Evolutionary conservation across 2,329 filamentous ascomycete genomes (phyloP).

Genomic region (Apiospora malaysiana): DNA sequence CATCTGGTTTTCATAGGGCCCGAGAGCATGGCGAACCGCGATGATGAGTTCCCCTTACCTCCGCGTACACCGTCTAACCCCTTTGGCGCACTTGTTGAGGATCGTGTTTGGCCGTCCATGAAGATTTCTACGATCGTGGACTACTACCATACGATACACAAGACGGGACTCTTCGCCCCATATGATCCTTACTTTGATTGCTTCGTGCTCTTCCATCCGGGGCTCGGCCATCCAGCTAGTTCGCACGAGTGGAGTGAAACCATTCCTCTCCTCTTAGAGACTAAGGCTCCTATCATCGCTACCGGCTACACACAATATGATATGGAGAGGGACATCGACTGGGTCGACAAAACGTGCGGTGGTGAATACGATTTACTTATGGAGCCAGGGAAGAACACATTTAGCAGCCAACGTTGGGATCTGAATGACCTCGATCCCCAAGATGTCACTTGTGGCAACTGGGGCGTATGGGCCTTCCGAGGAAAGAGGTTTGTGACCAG

Average conservation of each 20-base stretch:
- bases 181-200: constrained; percentile 99
- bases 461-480: constrained; percentile 96
- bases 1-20: constrained; percentile 95
- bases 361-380: constrained; percentile 93
- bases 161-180: constrained; percentile 87
- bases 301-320: constrained; percentile 97
- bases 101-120: constrained; percentile 84
- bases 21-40: constrained; percentile 93
- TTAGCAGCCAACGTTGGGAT: constrained; percentile 95
- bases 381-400: constrained; percentile 91
- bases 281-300: constrained; percentile 91
- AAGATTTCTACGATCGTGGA: constrained; percentile 98
- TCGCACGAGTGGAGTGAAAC: constrained; percentile 95
- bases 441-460: constrained; percentile 94
- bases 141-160: constrained; percentile 96
- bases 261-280: constrained; percentile 86
- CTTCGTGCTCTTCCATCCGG: constrained; percentile 96
- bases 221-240: constrained; percentile 90
- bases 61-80: constrained; percentile 85
- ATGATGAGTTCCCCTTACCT: constrained; percentile 90
- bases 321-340: constrained; percentile 90
- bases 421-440: constrained; percentile 94
- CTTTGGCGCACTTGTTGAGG: constrained; percentile 92
- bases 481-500: constrained; percentile 79
- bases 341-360: constrained; percentile 82